Evolutionary conservation across 108 stramenopile species (phyloP).

Genomic region (Cyclotella cryptica): DNA sequence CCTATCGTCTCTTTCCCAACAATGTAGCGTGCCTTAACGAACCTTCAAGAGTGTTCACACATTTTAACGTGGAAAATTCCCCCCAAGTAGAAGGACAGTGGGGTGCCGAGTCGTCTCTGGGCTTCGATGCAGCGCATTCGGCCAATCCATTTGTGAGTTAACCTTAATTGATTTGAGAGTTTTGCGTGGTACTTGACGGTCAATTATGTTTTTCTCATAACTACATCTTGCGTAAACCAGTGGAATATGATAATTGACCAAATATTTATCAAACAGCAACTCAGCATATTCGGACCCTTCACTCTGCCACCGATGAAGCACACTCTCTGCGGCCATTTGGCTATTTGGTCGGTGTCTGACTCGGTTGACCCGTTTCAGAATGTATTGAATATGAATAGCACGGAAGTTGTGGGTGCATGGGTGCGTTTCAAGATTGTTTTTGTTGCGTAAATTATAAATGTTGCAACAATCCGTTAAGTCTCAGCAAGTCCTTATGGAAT

Average conservation of each 20-base stretch:
- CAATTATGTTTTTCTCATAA: too few species aligned
- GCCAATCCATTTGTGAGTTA: slow-evolving; percentile 11
- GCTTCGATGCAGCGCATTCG: slow-evolving; percentile 29
- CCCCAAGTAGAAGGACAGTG: slow-evolving; percentile 29
- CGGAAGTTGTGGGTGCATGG: slow-evolving; percentile 28
- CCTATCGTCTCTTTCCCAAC: slow-evolving; percentile 44
- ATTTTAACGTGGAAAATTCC: slow-evolving; percentile 25
- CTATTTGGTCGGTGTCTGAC: slow-evolving; percentile 27
- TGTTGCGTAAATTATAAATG: too few species aligned
- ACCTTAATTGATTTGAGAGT: too few species aligned
- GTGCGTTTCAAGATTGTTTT: too few species aligned
- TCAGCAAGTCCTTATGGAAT: too few species aligned
- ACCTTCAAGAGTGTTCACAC: slow-evolving; percentile 16
- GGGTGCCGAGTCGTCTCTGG: slow-evolving; percentile 12
- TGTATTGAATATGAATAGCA: slow-evolving; percentile 33
- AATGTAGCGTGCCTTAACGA: slow-evolving; percentile 45
- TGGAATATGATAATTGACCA: slow-evolving; percentile 38
- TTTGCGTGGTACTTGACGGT: too few species aligned
- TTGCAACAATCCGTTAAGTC: not conserved
- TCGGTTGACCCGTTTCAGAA: slow-evolving; percentile 1
- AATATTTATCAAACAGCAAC: slow-evolving; percentile 36
- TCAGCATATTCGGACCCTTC: slow-evolving; percentile 48
- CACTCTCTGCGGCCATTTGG: slow-evolving; percentile 39
- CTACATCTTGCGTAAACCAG: too few species aligned
- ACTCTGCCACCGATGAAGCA: slow-evolving; percentile 21